Evolutionary conservation across 2,329 filamentous ascomycete genomes (phyloP).

Genomic region (Monilinia polystroma): DNA sequence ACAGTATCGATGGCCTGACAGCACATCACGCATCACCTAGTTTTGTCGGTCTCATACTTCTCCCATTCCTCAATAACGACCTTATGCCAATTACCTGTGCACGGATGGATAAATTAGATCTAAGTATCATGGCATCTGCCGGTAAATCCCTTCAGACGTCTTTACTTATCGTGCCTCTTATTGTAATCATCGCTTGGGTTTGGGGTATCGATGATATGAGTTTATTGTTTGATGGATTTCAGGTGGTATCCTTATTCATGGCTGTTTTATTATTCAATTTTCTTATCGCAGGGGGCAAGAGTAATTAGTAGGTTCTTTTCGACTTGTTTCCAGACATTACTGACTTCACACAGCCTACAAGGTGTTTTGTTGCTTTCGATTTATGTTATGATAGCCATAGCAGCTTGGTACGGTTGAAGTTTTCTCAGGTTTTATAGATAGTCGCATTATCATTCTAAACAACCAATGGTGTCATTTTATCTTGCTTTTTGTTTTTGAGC

Average conservation of each 20-base stretch:
- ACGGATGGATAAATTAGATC: conserved; percentile 68
- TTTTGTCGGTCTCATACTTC: conserved; percentile 73
- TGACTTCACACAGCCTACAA: not conserved
- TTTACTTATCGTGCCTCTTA: conserved; percentile 71
- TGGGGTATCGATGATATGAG: conserved; percentile 49
- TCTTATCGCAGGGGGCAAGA: conserved; percentile 1
- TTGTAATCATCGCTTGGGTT: conserved; percentile 63
- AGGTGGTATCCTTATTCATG: conserved; percentile 21
- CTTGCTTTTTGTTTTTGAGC: too few relatives aligned
- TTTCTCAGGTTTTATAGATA: not conserved
- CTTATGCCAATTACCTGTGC: conserved; percentile 77
- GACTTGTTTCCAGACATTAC: not conserved
- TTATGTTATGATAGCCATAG: conserved; percentile 11
- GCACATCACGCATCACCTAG: conserved; percentile 67
- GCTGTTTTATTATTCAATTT: conserved; percentile 6
- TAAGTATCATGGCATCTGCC: conserved; percentile 76
- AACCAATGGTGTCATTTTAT: not conserved
- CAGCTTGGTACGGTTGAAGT: conserved; percentile 5
- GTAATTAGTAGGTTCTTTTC: not conserved
- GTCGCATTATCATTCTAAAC: not conserved
- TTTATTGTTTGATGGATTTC: conserved; percentile 8
- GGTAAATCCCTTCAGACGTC: conserved; percentile 76
- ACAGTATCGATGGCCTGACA: conserved; percentile 69
- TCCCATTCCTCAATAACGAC: conserved; percentile 74
- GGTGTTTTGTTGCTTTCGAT: conserved; percentile 3